Conservation (phyloP, 257 asterid species). For the Oldenlandia corymbosa region DNA sequence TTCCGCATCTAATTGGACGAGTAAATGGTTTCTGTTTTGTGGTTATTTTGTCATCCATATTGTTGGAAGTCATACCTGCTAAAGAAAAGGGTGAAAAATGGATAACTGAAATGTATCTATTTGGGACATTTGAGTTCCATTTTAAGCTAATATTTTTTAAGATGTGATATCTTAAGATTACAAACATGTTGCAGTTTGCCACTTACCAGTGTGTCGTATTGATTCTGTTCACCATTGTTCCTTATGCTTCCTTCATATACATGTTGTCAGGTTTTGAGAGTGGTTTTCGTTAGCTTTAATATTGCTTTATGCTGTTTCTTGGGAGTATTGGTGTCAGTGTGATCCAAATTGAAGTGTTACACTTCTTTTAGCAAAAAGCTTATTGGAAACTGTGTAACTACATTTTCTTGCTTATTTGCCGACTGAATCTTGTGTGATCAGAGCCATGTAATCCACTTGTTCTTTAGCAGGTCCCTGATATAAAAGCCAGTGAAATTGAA, state of each 20-base stretch:
- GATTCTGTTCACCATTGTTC: background rate
- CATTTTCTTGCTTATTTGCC: background rate
- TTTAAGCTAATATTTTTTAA: background rate
- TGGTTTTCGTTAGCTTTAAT: background rate
- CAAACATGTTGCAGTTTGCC: no score
- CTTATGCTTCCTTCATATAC: background rate
- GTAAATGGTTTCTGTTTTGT: background rate
- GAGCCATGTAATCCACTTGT: constrained; percentile 16
- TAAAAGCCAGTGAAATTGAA: constrained; percentile 42
- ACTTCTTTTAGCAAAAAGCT: background rate
- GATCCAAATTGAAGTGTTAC: background rate
- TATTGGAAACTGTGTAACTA: background rate
- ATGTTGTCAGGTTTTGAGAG: background rate
- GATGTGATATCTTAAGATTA: background rate
- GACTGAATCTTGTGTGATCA: background rate
- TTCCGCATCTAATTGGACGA: background rate
- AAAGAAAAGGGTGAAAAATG: no score
- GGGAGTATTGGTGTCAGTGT: background rate
- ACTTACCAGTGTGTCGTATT: background rate
- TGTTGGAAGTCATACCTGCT: background rate
- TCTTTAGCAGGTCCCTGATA: constrained; percentile 44
- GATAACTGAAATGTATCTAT: background rate
- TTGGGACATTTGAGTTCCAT: background rate
- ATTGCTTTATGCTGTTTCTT: background rate
- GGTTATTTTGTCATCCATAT: background rate